Conservation (phyloP, 192 early-diverging fungal species). For the Borealophlyctis nickersoniae region DNA sequence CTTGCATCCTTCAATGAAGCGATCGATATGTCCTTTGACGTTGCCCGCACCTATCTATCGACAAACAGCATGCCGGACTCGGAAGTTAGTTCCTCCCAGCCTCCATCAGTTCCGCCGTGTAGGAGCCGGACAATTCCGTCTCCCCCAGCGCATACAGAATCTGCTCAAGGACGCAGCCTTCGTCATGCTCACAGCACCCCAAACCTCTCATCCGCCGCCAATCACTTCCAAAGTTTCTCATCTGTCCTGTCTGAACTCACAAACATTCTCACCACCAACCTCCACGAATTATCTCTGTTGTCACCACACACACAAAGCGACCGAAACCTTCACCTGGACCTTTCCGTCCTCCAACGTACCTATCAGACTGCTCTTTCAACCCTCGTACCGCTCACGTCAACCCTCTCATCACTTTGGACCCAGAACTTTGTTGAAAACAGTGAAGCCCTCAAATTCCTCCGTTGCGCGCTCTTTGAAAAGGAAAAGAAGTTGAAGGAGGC, state of each 20-base stretch:
- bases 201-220: too few species aligned
- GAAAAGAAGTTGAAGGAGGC: background rate
- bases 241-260: conserved; percentile 7
- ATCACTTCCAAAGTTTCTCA: conserved; percentile 8
- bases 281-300: conserved; percentile 16
- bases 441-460: conserved; percentile 5
- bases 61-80: too few species aligned
- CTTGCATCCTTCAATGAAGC: too few species aligned
- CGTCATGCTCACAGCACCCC: too few species aligned
- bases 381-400: conserved; percentile 4
- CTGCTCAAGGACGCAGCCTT: too few species aligned
- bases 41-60: too few species aligned
- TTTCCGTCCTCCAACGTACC: conserved; percentile 9
- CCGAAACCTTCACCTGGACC: conserved; percentile 2
- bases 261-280: conserved; percentile 14
- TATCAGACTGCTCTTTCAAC: conserved; percentile 17
- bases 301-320: background rate
- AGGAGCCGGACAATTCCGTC: too few species aligned
- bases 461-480: conserved; percentile 2
- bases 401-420: conserved; percentile 8
- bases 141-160: too few species aligned
- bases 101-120: too few species aligned
- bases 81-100: too few species aligned
- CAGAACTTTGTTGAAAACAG: conserved; percentile 10
- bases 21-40: too few species aligned